Conservation (phyloP, 2,329 filamentous ascomycete genomes). For the Ophiostoma ips region DNA sequence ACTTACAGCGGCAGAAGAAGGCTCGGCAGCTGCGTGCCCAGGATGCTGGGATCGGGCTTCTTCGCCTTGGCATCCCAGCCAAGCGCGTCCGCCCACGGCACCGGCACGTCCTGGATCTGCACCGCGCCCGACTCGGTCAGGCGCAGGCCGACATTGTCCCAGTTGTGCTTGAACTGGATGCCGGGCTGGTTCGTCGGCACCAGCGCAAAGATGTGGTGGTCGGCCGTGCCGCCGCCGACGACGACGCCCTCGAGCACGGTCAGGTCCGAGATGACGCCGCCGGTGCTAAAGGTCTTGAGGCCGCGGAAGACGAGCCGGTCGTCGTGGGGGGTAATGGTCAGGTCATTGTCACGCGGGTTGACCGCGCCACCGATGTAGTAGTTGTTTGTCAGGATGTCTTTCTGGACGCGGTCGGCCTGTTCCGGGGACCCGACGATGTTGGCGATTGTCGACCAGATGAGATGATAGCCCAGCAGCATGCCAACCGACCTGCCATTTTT, state of each 20-base stretch:
- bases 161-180: slow-evolving; percentile 46
- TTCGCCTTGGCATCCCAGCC: slow-evolving; percentile 42
- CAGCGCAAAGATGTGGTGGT: slow-evolving; percentile 51
- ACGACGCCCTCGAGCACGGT: slow-evolving; percentile 50
- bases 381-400: slow-evolving; percentile 47
- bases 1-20: slow-evolving; percentile 41
- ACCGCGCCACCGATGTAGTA: slow-evolving; percentile 53
- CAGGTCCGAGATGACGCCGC: slow-evolving; percentile 50
- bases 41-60: slow-evolving; percentile 33
- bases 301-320: slow-evolving; percentile 45
- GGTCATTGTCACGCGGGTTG: slow-evolving; percentile 49
- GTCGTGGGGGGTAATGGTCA: slow-evolving; percentile 40
- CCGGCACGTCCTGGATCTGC: slow-evolving; percentile 41
- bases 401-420: slow-evolving; percentile 42
- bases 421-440: slow-evolving; percentile 45
- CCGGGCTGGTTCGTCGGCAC: slow-evolving; percentile 43
- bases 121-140: slow-evolving; percentile 51
- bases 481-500: slow-evolving; percentile 28
- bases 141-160: slow-evolving; percentile 50
- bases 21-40: slow-evolving; percentile 39
- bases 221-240: slow-evolving; percentile 37
- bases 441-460: slow-evolving; percentile 49
- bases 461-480: slow-evolving; percentile 51
- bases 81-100: slow-evolving; percentile 46
- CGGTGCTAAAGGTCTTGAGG: slow-evolving; percentile 53